These are phyloP conservation scores for Penicillium odoratum DNA, from an alignment of 495 filamentous ascomycete genomes.

Conservation along the genomic window DNA sequence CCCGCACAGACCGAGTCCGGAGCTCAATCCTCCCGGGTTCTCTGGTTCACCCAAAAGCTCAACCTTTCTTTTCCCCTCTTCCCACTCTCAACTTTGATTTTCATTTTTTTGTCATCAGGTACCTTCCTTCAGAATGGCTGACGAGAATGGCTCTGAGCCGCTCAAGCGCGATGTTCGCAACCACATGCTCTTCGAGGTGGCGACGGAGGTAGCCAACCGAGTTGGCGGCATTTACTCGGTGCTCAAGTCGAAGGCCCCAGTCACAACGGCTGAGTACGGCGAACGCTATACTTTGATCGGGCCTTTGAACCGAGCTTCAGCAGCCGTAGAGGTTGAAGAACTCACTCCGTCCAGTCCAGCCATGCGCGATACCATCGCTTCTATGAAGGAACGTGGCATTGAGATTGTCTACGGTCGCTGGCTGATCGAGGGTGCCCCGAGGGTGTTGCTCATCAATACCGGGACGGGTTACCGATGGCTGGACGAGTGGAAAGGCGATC, in stretches of 20 bases:
- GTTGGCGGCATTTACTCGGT: slow-evolving; percentile 99
- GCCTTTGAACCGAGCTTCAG: slow-evolving; percentile 86
- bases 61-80: slow-evolving; percentile 11
- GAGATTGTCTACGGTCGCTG: slow-evolving; percentile 90
- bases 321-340: slow-evolving; percentile 94
- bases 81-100: slow-evolving; percentile 10
- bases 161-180: slow-evolving; percentile 68
- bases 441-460: slow-evolving; percentile 93
- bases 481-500: slow-evolving; percentile 95
- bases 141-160: slow-evolving; percentile 38
- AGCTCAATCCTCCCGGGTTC: slow-evolving; percentile 18
- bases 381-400: slow-evolving; percentile 91
- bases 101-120: background rate
- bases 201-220: slow-evolving; percentile 95
- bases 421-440: slow-evolving; percentile 94
- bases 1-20: slow-evolving; percentile 33
- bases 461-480: slow-evolving; percentile 86
- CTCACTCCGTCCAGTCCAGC: slow-evolving; percentile 79
- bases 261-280: slow-evolving; percentile 98
- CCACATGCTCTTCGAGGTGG: slow-evolving; percentile 89
- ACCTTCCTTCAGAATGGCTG: slow-evolving; percentile 27
- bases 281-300: slow-evolving; percentile 95
- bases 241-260: slow-evolving; percentile 96
- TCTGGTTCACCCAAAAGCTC: slow-evolving; percentile 1
- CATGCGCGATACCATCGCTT: slow-evolving; percentile 76